Evolutionary conservation across 257 asterid species (phyloP).

Genomic region (Haberlea rhodopensis): DNA sequence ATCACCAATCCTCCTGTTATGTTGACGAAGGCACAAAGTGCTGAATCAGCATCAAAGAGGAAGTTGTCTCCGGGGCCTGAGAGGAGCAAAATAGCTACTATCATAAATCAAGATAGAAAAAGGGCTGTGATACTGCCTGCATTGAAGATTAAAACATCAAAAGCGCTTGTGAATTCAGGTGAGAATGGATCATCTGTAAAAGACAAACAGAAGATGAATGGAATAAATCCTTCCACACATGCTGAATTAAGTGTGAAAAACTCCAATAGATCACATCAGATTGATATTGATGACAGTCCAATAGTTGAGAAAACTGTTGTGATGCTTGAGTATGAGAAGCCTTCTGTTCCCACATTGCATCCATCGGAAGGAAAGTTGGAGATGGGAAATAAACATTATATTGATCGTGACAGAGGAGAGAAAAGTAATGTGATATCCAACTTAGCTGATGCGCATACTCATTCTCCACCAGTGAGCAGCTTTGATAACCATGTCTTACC

Average conservation of each 20-base stretch:
- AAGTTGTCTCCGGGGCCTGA: slow-evolving; percentile 63
- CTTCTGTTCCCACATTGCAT: slow-evolving; percentile 40
- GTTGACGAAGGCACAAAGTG: slow-evolving; percentile 45
- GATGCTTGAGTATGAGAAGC: slow-evolving; percentile 70
- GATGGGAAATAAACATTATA: slow-evolving; percentile 25
- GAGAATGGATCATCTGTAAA: slow-evolving; percentile 34
- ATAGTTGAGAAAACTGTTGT: slow-evolving; percentile 81
- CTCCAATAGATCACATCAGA: slow-evolving; percentile 30
- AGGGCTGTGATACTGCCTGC: slow-evolving; percentile 84
- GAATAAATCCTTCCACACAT: slow-evolving; percentile 37
- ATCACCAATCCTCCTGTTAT: slow-evolving; percentile 38
- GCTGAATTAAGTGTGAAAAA: slow-evolving; percentile 36
- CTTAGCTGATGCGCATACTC: slow-evolving; percentile 40
- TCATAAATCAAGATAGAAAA: slow-evolving; percentile 71
- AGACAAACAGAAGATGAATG: slow-evolving; percentile 26
- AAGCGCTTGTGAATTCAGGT: slow-evolving; percentile 32
- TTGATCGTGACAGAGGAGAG: slow-evolving; percentile 29
- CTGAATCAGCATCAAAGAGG: slow-evolving; percentile 47
- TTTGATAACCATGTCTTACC: slow-evolving; percentile 35
- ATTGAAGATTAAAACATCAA: slow-evolving; percentile 65
- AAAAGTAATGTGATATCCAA: slow-evolving; percentile 33
- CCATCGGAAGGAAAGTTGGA: slow-evolving; percentile 38
- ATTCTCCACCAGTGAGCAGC: slow-evolving; percentile 38
- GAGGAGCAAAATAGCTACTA: slow-evolving; percentile 71
- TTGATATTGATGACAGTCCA: slow-evolving; percentile 60